phyloP scores from a whole-genome alignment of 192 early-diverging fungal genomes.

The Entomortierella beljakovae region DNA sequence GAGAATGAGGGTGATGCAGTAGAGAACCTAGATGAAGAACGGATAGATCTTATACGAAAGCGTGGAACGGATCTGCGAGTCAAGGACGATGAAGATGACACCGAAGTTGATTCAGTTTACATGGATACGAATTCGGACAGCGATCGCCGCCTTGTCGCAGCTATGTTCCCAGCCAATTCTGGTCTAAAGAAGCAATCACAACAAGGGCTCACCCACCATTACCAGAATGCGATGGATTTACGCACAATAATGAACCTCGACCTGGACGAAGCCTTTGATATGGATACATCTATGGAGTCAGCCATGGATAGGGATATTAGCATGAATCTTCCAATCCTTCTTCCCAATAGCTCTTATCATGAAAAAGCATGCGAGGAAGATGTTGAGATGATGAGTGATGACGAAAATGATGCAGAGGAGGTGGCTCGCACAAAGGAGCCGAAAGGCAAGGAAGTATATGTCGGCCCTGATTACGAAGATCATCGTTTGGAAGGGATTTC shows the following conservation, averaged over 20 bases:
- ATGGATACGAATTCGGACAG: constrained; percentile 32
- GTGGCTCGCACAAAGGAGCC: constrained; percentile 2
- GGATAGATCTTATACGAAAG: constrained; percentile 14
- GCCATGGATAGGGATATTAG: constrained; percentile 36
- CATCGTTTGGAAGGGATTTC: not conserved
- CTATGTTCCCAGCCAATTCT: constrained; percentile 8
- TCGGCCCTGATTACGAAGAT: constrained; percentile 4
- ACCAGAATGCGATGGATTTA: constrained; percentile 38
- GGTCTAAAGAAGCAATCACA: constrained; percentile 45
- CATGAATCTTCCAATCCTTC: constrained; percentile 33
- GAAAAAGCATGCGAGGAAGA: not conserved
- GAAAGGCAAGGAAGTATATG: constrained; percentile 44
- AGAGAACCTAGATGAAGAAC: constrained; percentile 12
- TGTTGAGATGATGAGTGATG: not conserved
- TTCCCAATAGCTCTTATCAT: constrained; percentile 15
- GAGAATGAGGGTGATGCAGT: not conserved
- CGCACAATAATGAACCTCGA: constrained; percentile 52
- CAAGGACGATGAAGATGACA: constrained; percentile 23
- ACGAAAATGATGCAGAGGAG: not conserved
- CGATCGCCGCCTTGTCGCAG: constrained; percentile 6
- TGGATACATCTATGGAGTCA: constrained; percentile 18
- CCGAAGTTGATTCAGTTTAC: constrained; percentile 11
- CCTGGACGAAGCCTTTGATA: constrained; percentile 38
- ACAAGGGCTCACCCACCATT: constrained; percentile 35
- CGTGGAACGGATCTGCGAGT: constrained; percentile 10